These are phyloP conservation scores for Pseudogymnoascus sp. DNA, from an alignment of 2,329 filamentous ascomycete species.

Conservation along the genomic window DNA sequence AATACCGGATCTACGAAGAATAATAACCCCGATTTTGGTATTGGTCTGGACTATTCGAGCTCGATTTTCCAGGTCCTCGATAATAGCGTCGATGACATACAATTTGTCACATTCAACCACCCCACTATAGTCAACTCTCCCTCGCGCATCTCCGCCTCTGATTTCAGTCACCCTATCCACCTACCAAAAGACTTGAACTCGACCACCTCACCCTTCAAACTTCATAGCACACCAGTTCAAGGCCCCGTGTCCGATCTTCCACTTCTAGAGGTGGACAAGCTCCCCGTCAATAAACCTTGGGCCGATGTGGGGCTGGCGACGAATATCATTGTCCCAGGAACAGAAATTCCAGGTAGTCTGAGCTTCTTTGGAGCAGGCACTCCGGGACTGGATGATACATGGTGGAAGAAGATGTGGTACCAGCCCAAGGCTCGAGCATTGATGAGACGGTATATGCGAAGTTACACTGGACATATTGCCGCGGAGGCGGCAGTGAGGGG, in stretches of 20 bases:
- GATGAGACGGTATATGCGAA: slow-evolving; percentile 40
- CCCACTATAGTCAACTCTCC: slow-evolving; percentile 12
- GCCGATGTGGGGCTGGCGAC: slow-evolving; percentile 13
- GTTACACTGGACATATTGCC: slow-evolving; percentile 33
- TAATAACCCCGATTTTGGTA: slow-evolving; percentile 16
- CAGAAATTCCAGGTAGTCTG: slow-evolving; percentile 10
- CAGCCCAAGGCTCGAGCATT: slow-evolving; percentile 39
- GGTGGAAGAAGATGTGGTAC: slow-evolving; percentile 43
- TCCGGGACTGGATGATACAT: slow-evolving; percentile 19
- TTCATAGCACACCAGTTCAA: background rate
- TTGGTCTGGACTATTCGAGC: slow-evolving; percentile 21
- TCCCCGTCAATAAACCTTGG: slow-evolving; percentile 13
- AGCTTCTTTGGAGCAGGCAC: slow-evolving; percentile 8
- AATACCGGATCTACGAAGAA: background rate
- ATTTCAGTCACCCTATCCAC: slow-evolving; percentile 14
- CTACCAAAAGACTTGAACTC: slow-evolving; percentile 17
- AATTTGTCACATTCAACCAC: slow-evolving; percentile 18
- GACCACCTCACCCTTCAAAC: slow-evolving; percentile 13
- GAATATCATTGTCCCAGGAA: slow-evolving; percentile 13
- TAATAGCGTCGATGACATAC: slow-evolving; percentile 17
- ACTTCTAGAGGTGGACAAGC: slow-evolving; percentile 14
- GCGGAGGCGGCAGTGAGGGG: slow-evolving; percentile 37
- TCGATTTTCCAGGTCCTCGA: slow-evolving; percentile 21
- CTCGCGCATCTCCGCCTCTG: slow-evolving; percentile 11
- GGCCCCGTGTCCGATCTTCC: slow-evolving; percentile 7